A percentile compares a stretch with the other conserved stretches of the same genome.
Conservation (phyloP, 140 eudicot species). For the Cichorium intybus region DNA sequence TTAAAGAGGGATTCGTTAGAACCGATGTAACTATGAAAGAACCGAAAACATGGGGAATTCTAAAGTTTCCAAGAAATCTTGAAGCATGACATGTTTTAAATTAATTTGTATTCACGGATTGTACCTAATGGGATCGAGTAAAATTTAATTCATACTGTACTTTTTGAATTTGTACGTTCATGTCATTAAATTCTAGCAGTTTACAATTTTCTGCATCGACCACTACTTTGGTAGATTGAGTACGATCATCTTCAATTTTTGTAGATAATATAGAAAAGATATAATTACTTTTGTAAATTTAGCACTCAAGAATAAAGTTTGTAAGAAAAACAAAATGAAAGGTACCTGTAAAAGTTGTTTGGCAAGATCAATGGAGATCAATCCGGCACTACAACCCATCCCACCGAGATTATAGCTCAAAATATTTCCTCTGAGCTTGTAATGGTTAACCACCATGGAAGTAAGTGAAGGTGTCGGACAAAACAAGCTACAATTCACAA, state of each 20-base stretch:
- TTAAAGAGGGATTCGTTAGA: background rate
- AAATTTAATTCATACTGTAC: background rate
- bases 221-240: background rate
- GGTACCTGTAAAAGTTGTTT: slow-evolving; percentile 68
- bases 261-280: background rate
- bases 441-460: slow-evolving; percentile 74
- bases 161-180: too few species aligned
- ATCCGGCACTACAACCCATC: slow-evolving; percentile 93
- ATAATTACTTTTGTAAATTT: too few species aligned
- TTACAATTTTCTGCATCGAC: background rate
- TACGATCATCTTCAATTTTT: background rate
- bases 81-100: background rate
- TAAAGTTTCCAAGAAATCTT: background rate
- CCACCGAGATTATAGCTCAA: slow-evolving; percentile 86
- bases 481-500: slow-evolving; percentile 82
- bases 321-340: background rate
- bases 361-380: slow-evolving; percentile 80
- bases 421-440: slow-evolving; percentile 75
- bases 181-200: too few species aligned
- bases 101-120: background rate
- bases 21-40: background rate
- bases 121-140: background rate
- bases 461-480: slow-evolving; percentile 71
- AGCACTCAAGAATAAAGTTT: background rate
- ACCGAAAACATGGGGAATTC: background rate